Evolutionary conservation across 2,329 filamentous ascomycete species (phyloP), one percentile per base, ranked within the genome.

Genomic region (Pseudogymnoascus sp.): DNA sequence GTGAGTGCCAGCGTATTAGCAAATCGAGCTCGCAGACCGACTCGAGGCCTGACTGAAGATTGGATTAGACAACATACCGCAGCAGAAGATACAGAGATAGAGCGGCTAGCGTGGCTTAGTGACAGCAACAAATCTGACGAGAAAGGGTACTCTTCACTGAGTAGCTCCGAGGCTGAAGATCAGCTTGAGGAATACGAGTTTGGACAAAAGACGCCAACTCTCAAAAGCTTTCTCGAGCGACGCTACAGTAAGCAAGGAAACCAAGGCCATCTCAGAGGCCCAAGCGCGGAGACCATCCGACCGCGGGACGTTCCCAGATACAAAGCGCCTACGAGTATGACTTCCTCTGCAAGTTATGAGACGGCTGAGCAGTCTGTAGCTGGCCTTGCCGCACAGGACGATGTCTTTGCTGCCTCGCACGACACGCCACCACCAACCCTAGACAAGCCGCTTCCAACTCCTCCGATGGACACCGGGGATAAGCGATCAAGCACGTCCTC

Each of bases 61-160:
- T 93, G 90, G 90, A 91, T 94, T 67, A 88, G 89, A 65, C 88
- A 90, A 65, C 91, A 92, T 71, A 86, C 90, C n/a, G 45, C 86
- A 11, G 70, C 87, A n/a, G 83, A 83, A 66, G 84, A 88, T 67
- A 81, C 81, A 67, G 82, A 85, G 68, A 83, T 82, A 33, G 90
- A 94, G 72, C 84, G 85, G 67, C 85, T 84, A 65, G 88, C 91
- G 74, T 96, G 91, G 91, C 81, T 92, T 68, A 95, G 90, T 73
- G 91, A 95, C 81, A 60, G 38, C 35, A 41, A 60, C 23, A 60
- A 60, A 29, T 38, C 33, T 83, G 86, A 65, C 83, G 84, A 71
- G 84, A 83, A 70, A 91, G 88, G 91, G 79, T 83, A 83, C 78
- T 89, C 86, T 81, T 90, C 87, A 78, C 69, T 87, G 84, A 87